Evolutionary conservation across 345 rosid species (phyloP).

Genomic region (Sonneratia alba): DNA sequence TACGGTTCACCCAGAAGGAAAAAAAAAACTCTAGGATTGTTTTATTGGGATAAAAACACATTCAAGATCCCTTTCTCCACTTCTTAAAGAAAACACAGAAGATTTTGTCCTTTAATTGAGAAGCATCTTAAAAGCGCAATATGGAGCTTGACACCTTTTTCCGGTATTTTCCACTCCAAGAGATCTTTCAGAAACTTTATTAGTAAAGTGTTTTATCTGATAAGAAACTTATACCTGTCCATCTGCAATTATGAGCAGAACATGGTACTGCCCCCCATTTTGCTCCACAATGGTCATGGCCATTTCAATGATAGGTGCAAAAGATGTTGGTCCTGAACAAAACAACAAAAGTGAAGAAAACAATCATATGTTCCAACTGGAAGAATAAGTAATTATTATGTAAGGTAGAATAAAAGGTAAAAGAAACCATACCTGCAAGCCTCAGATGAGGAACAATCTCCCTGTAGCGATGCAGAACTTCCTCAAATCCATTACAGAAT

Average conservation of each 20-base stretch:
- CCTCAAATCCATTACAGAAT: constrained; percentile 89
- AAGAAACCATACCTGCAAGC: constrained; percentile 56
- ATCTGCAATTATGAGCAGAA: constrained; percentile 85
- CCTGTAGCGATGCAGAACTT: constrained; percentile 64
- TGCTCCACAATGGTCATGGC: constrained; percentile 84
- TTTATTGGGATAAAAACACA: neutral
- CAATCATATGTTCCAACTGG: constrained; percentile 1
- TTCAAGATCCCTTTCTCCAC: neutral
- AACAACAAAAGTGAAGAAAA: constrained; percentile 5
- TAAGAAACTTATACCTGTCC: constrained; percentile 59
- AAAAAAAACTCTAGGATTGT: neutral
- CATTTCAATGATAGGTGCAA: constrained; percentile 92
- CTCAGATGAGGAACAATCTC: constrained; percentile 73
- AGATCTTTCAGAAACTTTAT: neutral
- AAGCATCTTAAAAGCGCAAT: neutral
- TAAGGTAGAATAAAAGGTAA: constrained; percentile 3
- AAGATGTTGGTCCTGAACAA: constrained; percentile 83
- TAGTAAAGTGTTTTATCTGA: constrained; percentile 1
- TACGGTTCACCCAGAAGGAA: neutral
- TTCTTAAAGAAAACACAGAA: neutral
- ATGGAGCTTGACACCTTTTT: neutral
- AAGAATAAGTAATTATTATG: neutral
- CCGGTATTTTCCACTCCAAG: neutral
- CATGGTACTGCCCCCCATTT: constrained; percentile 94
- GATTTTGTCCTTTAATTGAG: neutral